Base-by-base conservation (phyloP, 2,329 filamentous ascomycete species). In the Coniochaeta ligniaria region DNA sequence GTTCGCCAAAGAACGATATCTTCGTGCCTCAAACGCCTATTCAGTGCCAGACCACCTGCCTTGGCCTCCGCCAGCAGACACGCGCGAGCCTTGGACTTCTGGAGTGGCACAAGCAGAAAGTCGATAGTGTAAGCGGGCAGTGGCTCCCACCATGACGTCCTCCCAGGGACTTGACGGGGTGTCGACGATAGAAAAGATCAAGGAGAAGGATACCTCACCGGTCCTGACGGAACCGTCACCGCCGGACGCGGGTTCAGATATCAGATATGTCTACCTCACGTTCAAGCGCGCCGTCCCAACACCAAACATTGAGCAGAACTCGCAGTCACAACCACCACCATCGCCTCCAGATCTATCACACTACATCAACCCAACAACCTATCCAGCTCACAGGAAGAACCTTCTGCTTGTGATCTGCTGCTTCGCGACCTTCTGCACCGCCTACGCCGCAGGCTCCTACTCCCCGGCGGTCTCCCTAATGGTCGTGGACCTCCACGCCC, bases 371-470 rank as follows among this genome's bases (percentile, higher is more conserved):
- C 93, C 93, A 0, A 87, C 92, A 64, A 78, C 81, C 11, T 96
- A 92, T 91, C 84, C 89, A 0, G 70, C 76, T 60, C 78, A 77
- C 54, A 85, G 86, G 62, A 97, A 97, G 71, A 80, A 79, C 26
- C 72, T 90, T 62, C 85, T 90, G 66, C 84, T 94, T 9, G 83
- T 81, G 68, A 79, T 96, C 14, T 91, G 89, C 9, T 96, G 90
- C 70, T 73, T 86, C 7, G 91, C 90, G 1, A 96, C 92, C 0
- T 81, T 85, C 22, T 75, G 93, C 58, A 91, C 92, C 0, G 92
- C 91, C 7, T 96, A 93, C 72, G 84, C 89, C 0, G 90, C 92
- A 0, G 92, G 92, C 3, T 83, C 91, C 2, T 95, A 95, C 72
- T 89, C 88, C 7, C 88, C 91, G 0, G 84, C 90, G 0, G 77